A percentile compares a stretch with the other conserved stretches of the same genome.
phyloP scores from a whole-genome alignment of 257 asterid genomes.

The Nicotiana attenuata region DNA sequence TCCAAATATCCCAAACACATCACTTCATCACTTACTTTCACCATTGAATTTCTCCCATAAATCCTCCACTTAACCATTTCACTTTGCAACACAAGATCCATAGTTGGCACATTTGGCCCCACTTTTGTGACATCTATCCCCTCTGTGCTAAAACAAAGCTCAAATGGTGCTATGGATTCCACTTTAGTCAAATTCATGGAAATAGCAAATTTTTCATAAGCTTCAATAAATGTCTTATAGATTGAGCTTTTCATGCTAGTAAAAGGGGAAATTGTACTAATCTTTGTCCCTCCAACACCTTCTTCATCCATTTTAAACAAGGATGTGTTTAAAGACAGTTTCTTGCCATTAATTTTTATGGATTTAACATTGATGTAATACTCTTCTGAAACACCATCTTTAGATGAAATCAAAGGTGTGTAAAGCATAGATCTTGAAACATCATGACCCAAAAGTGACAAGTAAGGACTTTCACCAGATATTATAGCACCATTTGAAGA shows the following conservation, averaged over 20 bases:
- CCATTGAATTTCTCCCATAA: conserved; percentile 60
- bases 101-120: conserved; percentile 41
- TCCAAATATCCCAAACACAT: conserved; percentile 84
- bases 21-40: conserved; percentile 45
- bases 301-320: conserved; percentile 24
- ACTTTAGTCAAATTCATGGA: conserved; percentile 43
- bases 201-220: conserved; percentile 40
- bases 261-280: conserved; percentile 55
- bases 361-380: conserved; percentile 51
- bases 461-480: conserved; percentile 53
- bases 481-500: conserved; percentile 49
- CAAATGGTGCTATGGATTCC: conserved; percentile 58
- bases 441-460: conserved; percentile 13
- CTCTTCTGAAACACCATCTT: conserved; percentile 24
- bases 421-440: conserved; percentile 46
- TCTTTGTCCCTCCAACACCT: conserved; percentile 34
- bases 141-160: conserved; percentile 48
- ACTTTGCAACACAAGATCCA: conserved; percentile 78
- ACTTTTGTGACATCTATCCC: conserved; percentile 19
- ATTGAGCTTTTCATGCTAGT: conserved; percentile 51
- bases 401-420: conserved; percentile 46
- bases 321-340: conserved; percentile 10
- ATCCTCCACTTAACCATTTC: conserved; percentile 85
- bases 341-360: conserved; percentile 50
- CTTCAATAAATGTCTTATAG: conserved; percentile 35